Evolutionary conservation across 495 filamentous ascomycete species (phyloP).

Genomic region (Hypoxylon fragiforme): DNA sequence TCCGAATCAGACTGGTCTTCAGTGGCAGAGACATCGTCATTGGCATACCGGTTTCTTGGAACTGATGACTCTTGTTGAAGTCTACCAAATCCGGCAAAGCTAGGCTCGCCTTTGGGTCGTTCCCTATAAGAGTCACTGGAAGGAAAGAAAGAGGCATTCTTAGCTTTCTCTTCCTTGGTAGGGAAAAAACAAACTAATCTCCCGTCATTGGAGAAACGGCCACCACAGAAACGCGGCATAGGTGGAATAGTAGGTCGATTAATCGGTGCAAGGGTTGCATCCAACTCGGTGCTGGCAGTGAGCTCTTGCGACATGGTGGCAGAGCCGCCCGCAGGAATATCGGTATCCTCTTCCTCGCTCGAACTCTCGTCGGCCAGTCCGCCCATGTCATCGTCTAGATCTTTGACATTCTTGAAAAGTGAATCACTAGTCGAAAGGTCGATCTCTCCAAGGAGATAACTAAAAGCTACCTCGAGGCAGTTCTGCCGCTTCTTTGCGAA

Average conservation of each 20-base stretch:
- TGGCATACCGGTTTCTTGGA: constrained; percentile 47
- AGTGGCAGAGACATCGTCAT: constrained; percentile 57
- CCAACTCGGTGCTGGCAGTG: constrained; percentile 53
- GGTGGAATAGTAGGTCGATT: constrained; percentile 79
- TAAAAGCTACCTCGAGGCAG: constrained; percentile 79
- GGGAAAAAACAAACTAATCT: constrained; percentile 86
- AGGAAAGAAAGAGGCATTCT: constrained; percentile 61
- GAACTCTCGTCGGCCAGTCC: constrained; percentile 67
- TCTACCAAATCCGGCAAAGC: constrained; percentile 89
- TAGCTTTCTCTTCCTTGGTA: constrained; percentile 73
- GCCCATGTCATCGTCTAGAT: constrained; percentile 64
- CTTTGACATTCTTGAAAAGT: constrained; percentile 65
- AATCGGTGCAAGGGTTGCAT: constrained; percentile 55
- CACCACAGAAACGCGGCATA: constrained; percentile 72
- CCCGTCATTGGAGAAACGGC: constrained; percentile 76
- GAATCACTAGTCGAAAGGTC: constrained; percentile 73
- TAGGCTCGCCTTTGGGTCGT: constrained; percentile 64
- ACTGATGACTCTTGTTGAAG: constrained; percentile 57
- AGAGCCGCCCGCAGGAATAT: constrained; percentile 56
- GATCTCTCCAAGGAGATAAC: constrained; percentile 83
- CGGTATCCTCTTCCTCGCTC: constrained; percentile 81
- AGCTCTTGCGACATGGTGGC: constrained; percentile 61
- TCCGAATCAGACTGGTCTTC: constrained; percentile 59
- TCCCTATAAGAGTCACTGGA: constrained; percentile 64
- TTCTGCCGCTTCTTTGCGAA: constrained; percentile 71